These are phyloP conservation scores for Beauveria brongniartii DNA, from an alignment of 2,329 filamentous ascomycete species.

Conservation along the genomic window DNA sequence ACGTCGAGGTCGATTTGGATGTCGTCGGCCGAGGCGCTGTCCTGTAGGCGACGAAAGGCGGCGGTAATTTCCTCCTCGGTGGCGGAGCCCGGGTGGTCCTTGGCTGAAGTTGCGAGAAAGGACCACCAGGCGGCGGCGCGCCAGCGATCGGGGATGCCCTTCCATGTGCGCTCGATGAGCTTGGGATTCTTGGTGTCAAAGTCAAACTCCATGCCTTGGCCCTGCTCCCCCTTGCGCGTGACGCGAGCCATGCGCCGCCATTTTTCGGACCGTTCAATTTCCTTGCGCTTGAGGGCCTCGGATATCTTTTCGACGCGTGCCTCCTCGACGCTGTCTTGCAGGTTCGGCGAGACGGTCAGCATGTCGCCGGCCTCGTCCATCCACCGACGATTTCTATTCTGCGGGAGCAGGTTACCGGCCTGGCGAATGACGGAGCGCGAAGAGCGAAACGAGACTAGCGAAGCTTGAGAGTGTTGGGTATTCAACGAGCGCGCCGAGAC, in stretches of 20 bases:
- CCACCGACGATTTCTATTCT: constrained; percentile 52
- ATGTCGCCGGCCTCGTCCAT: constrained; percentile 61
- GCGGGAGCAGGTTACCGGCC: constrained; percentile 50
- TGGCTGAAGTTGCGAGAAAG: constrained; percentile 74
- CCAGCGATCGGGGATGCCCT: constrained; percentile 96
- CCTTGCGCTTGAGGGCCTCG: constrained; percentile 53
- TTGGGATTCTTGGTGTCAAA: constrained; percentile 81
- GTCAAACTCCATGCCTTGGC: constrained; percentile 57
- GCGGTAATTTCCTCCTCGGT: constrained; percentile 65
- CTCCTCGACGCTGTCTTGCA: constrained; percentile 49
- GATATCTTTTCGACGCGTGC: constrained; percentile 42
- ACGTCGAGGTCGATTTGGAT: constrained; percentile 97
- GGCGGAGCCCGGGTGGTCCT: constrained; percentile 48
- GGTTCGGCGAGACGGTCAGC: constrained; percentile 50
- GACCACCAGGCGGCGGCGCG: constrained; percentile 89
- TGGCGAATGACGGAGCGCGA: constrained; percentile 48
- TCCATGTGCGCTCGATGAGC: constrained; percentile 88
- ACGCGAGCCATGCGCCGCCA: constrained; percentile 60
- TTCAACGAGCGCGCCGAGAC: constrained; percentile 50
- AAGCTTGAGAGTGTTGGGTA: constrained; percentile 46
- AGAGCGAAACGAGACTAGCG: constrained; percentile 42
- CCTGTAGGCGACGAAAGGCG: constrained; percentile 65
- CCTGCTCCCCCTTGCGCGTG: constrained; percentile 39
- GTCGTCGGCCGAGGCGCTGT: constrained; percentile 74
- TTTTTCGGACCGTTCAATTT: constrained; percentile 55